phyloP scores from a whole-genome alignment of 306 rosid genomes.

The Astragalus glycyphyllos region DNA sequence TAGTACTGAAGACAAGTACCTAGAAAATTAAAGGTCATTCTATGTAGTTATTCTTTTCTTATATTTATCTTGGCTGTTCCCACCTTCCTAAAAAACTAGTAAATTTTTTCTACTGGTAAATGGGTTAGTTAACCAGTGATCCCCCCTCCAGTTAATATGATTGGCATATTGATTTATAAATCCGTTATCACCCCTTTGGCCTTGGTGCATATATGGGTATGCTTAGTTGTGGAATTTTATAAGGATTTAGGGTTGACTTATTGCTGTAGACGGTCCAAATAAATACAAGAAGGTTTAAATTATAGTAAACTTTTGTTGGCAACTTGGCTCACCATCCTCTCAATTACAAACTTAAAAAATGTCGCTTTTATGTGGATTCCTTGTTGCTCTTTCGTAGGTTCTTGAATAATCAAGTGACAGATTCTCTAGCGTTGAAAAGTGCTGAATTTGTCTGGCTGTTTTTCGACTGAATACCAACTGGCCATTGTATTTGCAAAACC shows the following conservation, averaged over 20 bases:
- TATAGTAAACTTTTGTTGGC: conserved; percentile 13
- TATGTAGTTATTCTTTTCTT: conserved; percentile 1
- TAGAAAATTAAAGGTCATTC: conserved; percentile 17
- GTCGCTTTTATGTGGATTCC: background rate
- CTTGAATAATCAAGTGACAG: conserved; percentile 16
- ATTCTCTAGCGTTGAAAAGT: conserved; percentile 12
- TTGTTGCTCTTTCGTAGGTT: background rate
- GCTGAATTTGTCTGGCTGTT: conserved; percentile 31
- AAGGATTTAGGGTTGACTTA: conserved; percentile 24
- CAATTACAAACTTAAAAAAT: conserved; percentile 6
- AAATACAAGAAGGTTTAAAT: conserved; percentile 18
- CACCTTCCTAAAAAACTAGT: conserved; percentile 6
- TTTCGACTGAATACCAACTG: background rate
- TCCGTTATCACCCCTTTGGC: background rate
- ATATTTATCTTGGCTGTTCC: background rate
- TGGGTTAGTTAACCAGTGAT: background rate
- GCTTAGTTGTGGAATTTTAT: conserved; percentile 12
- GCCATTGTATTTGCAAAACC: conserved; percentile 42
- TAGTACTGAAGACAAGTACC: conserved; percentile 14
- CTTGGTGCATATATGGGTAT: conserved; percentile 24
- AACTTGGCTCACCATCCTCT: conserved; percentile 17
- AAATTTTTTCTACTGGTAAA: conserved; percentile 6
- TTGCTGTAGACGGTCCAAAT: conserved; percentile 3
- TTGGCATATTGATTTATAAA: conserved; percentile 3
- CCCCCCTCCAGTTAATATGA: conserved; percentile 18